Evolutionary conservation across 1,284 basidiomycete genomes (phyloP), one percentile per base, ranked within the genome.

Genomic region (Trametes polyzona): DNA sequence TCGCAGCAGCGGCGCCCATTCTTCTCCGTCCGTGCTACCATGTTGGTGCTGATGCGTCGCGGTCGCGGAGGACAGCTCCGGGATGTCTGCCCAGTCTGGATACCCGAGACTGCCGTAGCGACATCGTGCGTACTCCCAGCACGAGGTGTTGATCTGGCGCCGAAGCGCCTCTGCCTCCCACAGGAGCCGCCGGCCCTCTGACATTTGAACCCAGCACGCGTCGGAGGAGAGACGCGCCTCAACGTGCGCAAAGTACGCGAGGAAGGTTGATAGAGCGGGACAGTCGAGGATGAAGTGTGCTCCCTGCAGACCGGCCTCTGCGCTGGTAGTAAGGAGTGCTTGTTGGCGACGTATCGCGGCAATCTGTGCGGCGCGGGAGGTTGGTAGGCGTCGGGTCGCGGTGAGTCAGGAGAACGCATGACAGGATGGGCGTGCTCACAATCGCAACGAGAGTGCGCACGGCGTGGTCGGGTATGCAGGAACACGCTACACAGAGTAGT

Each of bases 381-480:
- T 11, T 11, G 19, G 24, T 3, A 10, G n/a, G n/a, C n/a, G n/a
- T n/a, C 19, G n/a, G 4, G 24, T 24, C 23, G 16, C 19, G 14
- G 19, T 36, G 26, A 44, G 9, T 29, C 17, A 6, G 7, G 23
- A 21, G 1, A 19, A 10, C 21, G 11, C n/a, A 17, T 23, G 10
- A 27, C 8, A 30, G 11, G 19, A 23, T 3, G 12, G 7, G 12
- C 7, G 4, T 9, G 60, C 61, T 23, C 21, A 63, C 61, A 14
- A 59, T 60, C 1, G 58, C 61, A 17, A 56, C 50, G 14, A 60
- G 56, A 11, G 26, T 26, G 24, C 39, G 40, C 4, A 55, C 36
- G n/a, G 44, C 35, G n/a, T 51, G 11, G 11, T 33, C 42, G 8
- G 55, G 56, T 3, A 58, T 37, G 32, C 49, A 58, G 46, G 40